These are phyloP conservation scores for Helotiales sp. DNA, from an alignment of 2,329 filamentous ascomycete genomes.

Conservation along the genomic window DNA sequence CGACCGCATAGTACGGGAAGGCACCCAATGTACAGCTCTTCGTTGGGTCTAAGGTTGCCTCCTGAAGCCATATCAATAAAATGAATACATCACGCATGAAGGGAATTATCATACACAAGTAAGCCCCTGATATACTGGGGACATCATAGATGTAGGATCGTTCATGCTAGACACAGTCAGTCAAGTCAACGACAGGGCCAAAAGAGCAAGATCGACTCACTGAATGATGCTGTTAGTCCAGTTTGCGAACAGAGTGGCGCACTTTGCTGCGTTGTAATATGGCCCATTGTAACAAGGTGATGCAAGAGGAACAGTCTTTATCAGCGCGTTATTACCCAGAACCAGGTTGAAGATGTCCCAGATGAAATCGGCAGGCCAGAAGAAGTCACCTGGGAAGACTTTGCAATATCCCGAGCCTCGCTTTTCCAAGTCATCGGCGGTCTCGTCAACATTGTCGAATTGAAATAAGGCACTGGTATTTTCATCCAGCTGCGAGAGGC, in stretches of 20 bases:
- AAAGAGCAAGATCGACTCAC: constrained; percentile 30
- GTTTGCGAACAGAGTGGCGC: constrained; percentile 40
- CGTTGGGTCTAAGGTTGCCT: constrained; percentile 45
- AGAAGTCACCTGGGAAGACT: constrained; percentile 31
- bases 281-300: constrained; percentile 49
- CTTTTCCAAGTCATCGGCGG: background rate
- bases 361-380: constrained; percentile 53
- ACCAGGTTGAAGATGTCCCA: constrained; percentile 53
- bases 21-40: constrained; percentile 29
- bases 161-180: constrained; percentile 41
- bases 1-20: constrained; percentile 42
- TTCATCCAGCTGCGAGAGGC: background rate
- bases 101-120: constrained; percentile 41
- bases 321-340: constrained; percentile 48
- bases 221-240: constrained; percentile 48
- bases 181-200: constrained; percentile 20
- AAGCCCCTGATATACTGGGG: constrained; percentile 50
- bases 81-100: too few relatives aligned
- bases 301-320: constrained; percentile 51
- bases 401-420: constrained; percentile 21
- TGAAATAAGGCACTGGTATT: background rate
- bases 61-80: constrained; percentile 14
- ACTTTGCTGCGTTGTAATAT: constrained; percentile 43
- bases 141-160: constrained; percentile 53
- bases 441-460: background rate